Evolutionary conservation across 352 stramenopile species (phyloP).

Genomic region (Phytophthora vignae): DNA sequence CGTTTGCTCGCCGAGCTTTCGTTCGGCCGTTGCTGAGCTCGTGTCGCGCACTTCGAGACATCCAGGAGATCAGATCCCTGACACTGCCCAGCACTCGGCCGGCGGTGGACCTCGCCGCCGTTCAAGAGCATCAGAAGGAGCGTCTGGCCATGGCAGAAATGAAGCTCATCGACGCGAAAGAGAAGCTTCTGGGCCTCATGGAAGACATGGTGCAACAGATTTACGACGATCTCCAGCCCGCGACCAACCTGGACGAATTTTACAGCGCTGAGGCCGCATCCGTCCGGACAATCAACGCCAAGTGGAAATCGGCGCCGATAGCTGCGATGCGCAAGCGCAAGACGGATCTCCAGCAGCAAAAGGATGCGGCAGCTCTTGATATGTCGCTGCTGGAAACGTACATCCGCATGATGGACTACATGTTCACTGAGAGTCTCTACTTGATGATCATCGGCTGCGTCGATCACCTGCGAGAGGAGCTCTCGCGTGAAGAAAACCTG

Average conservation of each 20-base stretch:
- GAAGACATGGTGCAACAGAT: slow-evolving; percentile 65
- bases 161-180: slow-evolving; percentile 73
- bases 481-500: slow-evolving; percentile 45
- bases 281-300: slow-evolving; percentile 58
- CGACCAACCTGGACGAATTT: slow-evolving; percentile 57
- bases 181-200: slow-evolving; percentile 56
- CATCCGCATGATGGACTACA: slow-evolving; percentile 72
- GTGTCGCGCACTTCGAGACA: slow-evolving; percentile 40
- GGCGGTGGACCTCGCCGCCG: slow-evolving; percentile 38
- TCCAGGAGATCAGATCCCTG: slow-evolving; percentile 55
- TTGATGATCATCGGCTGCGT: slow-evolving; percentile 66
- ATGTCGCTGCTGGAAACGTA: slow-evolving; percentile 56
- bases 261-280: slow-evolving; percentile 50
- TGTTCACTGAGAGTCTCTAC: slow-evolving; percentile 77
- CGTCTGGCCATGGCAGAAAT: slow-evolving; percentile 51
- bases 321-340: slow-evolving; percentile 47
- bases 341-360: slow-evolving; percentile 42
- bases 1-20: slow-evolving; percentile 50
- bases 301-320: slow-evolving; percentile 76
- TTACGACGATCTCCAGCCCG: slow-evolving; percentile 46
- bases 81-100: slow-evolving; percentile 42
- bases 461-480: slow-evolving; percentile 40
- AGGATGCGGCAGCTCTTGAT: slow-evolving; percentile 55
- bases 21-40: slow-evolving; percentile 51
- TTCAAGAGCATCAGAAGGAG: slow-evolving; percentile 63